Percentiles rank a stretch among this genome's conserved stretches.
Evolutionary conservation across 495 filamentous ascomycete genomes (phyloP).

Genomic region (Penicillium coprophilum): DNA sequence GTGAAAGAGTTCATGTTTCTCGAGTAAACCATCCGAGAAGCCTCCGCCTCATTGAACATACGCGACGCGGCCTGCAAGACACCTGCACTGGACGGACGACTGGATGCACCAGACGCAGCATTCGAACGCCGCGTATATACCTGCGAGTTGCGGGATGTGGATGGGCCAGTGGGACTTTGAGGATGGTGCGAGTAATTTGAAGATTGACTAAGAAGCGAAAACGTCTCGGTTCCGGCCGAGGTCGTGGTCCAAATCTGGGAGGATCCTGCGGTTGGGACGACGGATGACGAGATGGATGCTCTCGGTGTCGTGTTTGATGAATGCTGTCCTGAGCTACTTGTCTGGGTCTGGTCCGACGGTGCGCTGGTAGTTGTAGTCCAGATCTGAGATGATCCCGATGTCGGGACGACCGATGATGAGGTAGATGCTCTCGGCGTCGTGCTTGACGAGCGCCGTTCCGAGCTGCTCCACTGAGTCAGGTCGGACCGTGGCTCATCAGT

Average conservation of each 20-base stretch:
- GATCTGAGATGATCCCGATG: neutral
- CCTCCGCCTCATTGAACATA: neutral
- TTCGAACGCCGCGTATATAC: slow-evolving; percentile 5
- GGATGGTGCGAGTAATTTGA: neutral
- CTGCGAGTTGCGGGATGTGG: neutral
- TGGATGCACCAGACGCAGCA: slow-evolving; percentile 4
- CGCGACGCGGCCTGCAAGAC: neutral
- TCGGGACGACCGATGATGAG: neutral
- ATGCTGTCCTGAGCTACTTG: neutral
- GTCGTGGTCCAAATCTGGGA: slow-evolving; percentile 20
- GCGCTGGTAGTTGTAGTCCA: neutral
- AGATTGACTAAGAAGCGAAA: slow-evolving; percentile 6
- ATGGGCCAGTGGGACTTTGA: neutral
- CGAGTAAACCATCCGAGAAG: neutral
- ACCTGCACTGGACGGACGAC: neutral
- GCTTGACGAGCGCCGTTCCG: neutral
- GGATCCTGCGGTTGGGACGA: slow-evolving; percentile 6
- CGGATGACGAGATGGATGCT: slow-evolving; percentile 1
- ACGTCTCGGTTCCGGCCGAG: neutral
- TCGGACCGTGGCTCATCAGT: neutral
- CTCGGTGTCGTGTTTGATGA: neutral
- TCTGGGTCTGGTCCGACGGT: neutral
- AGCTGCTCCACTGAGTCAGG: neutral
- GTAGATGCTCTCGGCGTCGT: slow-evolving; percentile 4
- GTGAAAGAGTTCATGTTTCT: neutral